These are phyloP conservation scores for Parastagonospora avenae DNA, from an alignment of 2,329 filamentous ascomycete species.

Conservation along the genomic window DNA sequence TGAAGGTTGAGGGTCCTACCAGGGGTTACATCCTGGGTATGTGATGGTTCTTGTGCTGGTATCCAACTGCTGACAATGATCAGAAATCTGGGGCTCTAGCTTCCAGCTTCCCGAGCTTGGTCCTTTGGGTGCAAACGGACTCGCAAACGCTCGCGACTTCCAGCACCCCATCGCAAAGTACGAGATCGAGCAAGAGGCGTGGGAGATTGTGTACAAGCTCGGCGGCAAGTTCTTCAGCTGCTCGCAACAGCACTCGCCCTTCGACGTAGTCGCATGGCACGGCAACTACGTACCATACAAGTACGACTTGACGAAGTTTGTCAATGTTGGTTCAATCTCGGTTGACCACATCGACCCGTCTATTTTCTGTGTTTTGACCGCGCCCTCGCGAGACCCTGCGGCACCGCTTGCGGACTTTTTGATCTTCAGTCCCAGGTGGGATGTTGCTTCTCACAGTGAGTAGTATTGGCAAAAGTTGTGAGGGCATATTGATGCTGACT, in stretches of 20 bases:
- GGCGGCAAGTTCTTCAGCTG: constrained; percentile 70
- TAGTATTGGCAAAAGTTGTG: neutral
- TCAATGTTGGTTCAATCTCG: constrained; percentile 72
- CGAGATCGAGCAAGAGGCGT: constrained; percentile 53
- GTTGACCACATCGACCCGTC: constrained; percentile 80
- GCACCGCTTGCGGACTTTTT: constrained; percentile 70
- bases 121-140: constrained; percentile 47
- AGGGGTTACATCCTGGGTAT: constrained; percentile 72
- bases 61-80: neutral
- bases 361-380: constrained; percentile 73
- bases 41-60: neutral
- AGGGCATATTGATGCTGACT: neutral
- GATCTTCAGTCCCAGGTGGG: constrained; percentile 69
- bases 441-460: constrained; percentile 60
- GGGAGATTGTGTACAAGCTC: constrained; percentile 57
- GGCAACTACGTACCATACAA: constrained; percentile 78
- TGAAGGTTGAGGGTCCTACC: constrained; percentile 67
- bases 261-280: constrained; percentile 81
- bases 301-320: constrained; percentile 79
- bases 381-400: constrained; percentile 60
- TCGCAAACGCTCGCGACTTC: constrained; percentile 64
- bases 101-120: constrained; percentile 48
- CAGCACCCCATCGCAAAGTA: constrained; percentile 73
- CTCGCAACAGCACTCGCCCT: constrained; percentile 71
- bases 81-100: constrained; percentile 47